Percentiles rank a stretch among this genome's conserved stretches.
These are phyloP conservation scores for Trichomonas vaginalis DNA, from an alignment of 208 protist genomes.

Conservation along the genomic window DNA sequence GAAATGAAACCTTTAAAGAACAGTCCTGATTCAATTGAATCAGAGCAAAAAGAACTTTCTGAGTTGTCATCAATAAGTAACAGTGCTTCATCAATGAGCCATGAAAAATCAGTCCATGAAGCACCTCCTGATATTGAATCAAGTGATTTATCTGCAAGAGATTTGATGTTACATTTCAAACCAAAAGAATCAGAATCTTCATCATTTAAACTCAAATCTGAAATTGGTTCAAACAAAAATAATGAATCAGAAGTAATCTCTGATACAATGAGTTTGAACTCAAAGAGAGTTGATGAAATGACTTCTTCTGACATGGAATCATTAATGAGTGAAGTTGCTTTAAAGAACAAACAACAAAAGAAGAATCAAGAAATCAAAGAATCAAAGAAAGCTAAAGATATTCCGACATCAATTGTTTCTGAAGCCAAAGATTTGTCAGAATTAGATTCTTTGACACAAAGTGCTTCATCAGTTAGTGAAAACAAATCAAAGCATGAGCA, in stretches of 20 bases:
- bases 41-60: neutral
- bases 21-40: neutral
- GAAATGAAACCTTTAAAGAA: too few species aligned
- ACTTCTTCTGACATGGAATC: neutral
- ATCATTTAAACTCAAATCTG: neutral
- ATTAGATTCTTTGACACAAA: neutral
- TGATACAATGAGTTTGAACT: neutral
- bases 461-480: neutral
- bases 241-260: neutral
- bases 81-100: neutral
- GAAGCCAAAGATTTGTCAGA: neutral
- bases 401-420: neutral
- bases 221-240: neutral
- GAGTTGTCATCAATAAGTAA: neutral
- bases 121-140: neutral
- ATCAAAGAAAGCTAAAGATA: neutral
- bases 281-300: neutral
- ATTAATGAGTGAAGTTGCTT: neutral
- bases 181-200: too few species aligned
- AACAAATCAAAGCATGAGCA: neutral
- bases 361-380: neutral
- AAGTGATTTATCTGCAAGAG: too few species aligned
- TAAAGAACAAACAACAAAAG: neutral
- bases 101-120: neutral
- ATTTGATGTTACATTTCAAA: too few species aligned